Evolutionary conservation across 2,329 filamentous ascomycete genomes (phyloP), one percentile per base, ranked within the genome.

Genomic region (Pseudogymnoascus sp.): DNA sequence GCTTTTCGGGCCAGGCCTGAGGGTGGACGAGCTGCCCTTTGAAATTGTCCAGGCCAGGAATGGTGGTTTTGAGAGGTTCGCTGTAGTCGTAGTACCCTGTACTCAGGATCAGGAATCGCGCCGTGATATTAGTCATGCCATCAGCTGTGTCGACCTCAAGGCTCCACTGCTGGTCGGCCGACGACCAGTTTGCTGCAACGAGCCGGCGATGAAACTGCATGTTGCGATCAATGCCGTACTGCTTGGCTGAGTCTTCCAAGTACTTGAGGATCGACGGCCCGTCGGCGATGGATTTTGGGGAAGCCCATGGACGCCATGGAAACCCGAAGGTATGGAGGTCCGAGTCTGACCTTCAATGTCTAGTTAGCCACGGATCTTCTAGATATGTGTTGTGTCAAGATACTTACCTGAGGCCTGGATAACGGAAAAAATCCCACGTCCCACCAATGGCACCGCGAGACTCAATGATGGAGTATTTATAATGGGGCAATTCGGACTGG

Each of bases 361-460:
- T 22, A 22, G 38, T 41, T 14, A 41, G 38, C 11, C 18, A 41
- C 18, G 5, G 5, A 41, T 12, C 38, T 22, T 6, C 9, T 22
- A 22, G 4, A 5, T 14, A 22, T 41, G 18, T 14, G 4, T 9
- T 7, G n/a, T 41, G 18, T 14, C 18, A 41, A 6, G 38, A 41
- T 22, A 22, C 22, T 12, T 22, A 41, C 38, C 82, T 75, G 64
- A 88, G 85, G 11, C 88, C 86, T 0, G 87, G 88, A 66, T 90
- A 91, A 41, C 78, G 81, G 76, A 89, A 91, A 2, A 90, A 74
- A 67, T 86, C 84, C 88, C 88, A 91, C 0, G 88, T 92, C 1
- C 88, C 88, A 1, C 88, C 88, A 4, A 91, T 75, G 35, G 77
- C 74, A 54, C 79, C 75, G 36, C 88, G 83, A 1, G 77, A 79